phyloP scores from a whole-genome alignment of 2,329 filamentous ascomycete genomes.

The Elsinoe batatas region DNA sequence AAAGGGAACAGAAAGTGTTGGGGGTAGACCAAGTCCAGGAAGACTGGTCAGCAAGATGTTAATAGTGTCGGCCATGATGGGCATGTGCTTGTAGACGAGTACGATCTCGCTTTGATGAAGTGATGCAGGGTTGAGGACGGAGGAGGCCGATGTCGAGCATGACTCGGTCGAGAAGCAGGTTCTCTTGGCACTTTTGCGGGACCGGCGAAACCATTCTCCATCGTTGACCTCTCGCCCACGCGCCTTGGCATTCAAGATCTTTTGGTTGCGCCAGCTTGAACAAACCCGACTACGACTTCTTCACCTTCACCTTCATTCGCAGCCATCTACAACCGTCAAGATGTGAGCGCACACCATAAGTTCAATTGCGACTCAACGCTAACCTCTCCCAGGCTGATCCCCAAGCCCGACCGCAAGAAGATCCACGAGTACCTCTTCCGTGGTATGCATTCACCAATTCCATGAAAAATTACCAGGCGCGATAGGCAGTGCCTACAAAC shows the following conservation, averaged over 20 bases:
- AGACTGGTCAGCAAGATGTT: constrained; percentile 84
- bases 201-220: constrained; percentile 9
- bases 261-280: not conserved
- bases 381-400: constrained; percentile 68
- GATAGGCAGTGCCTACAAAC: constrained; percentile 12
- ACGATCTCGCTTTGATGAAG: not conserved
- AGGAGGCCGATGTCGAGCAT: not conserved
- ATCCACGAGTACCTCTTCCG: constrained; percentile 99
- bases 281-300: not conserved
- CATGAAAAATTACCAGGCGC: constrained; percentile 12
- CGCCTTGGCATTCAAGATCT: constrained; percentile 13
- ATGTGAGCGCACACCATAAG: constrained; percentile 24
- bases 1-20: constrained; percentile 72
- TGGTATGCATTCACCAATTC: constrained; percentile 17
- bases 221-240: not conserved
- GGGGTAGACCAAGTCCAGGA: constrained; percentile 67
- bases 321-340: constrained; percentile 31
- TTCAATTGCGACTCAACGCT: constrained; percentile 11
- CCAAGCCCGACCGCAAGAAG: constrained; percentile 99
- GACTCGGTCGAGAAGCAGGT: not conserved
- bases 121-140: not conserved
- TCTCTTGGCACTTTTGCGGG: not conserved
- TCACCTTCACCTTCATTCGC: constrained; percentile 1
- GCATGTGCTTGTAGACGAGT: not conserved
- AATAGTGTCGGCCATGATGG: constrained; percentile 31